Evolutionary conservation across 2,329 filamentous ascomycete genomes (phyloP).

Genomic region (Fusarium concolor): DNA sequence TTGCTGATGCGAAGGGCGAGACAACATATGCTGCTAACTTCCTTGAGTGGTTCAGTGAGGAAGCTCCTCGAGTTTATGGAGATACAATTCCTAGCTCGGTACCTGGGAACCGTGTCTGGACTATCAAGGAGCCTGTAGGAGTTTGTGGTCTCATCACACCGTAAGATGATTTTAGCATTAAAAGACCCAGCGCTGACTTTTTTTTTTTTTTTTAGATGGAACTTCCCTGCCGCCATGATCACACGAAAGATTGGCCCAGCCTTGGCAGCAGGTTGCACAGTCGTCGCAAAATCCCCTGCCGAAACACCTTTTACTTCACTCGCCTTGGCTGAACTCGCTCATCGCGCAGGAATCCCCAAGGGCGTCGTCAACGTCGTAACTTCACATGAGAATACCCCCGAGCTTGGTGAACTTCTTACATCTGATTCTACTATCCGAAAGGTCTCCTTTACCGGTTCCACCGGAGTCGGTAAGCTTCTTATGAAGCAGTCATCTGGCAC

Average conservation of each 20-base stretch:
- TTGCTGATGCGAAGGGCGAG: conserved; percentile 79
- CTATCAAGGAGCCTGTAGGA: conserved; percentile 84
- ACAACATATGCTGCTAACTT: conserved; percentile 79
- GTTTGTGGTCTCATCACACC: conserved; percentile 87
- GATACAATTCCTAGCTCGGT: conserved; percentile 78
- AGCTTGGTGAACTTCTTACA: conserved; percentile 81
- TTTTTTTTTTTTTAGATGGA: conserved; percentile 76
- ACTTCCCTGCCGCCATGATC: conserved; percentile 85
- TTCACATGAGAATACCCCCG: conserved; percentile 79
- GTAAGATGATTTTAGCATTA: conserved; percentile 45
- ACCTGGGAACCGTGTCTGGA: conserved; percentile 79
- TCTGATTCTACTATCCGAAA: conserved; percentile 81
- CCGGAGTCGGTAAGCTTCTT: conserved; percentile 75
- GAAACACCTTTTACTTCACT: conserved; percentile 94
- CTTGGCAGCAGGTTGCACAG: conserved; percentile 93
- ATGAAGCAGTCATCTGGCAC: conserved; percentile 91
- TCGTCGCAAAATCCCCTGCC: conserved; percentile 89
- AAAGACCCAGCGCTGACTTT: not conserved
- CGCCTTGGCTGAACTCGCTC: conserved; percentile 85
- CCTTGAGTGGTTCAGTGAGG: conserved; percentile 85
- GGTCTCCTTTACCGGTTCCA: conserved; percentile 92
- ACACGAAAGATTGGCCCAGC: conserved; percentile 78
- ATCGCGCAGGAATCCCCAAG: conserved; percentile 87
- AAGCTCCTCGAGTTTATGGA: conserved; percentile 79
- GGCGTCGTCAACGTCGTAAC: conserved; percentile 94